phyloP scores from a whole-genome alignment of 2,329 filamentous ascomycete genomes.

The Colletotrichum magnum region DNA sequence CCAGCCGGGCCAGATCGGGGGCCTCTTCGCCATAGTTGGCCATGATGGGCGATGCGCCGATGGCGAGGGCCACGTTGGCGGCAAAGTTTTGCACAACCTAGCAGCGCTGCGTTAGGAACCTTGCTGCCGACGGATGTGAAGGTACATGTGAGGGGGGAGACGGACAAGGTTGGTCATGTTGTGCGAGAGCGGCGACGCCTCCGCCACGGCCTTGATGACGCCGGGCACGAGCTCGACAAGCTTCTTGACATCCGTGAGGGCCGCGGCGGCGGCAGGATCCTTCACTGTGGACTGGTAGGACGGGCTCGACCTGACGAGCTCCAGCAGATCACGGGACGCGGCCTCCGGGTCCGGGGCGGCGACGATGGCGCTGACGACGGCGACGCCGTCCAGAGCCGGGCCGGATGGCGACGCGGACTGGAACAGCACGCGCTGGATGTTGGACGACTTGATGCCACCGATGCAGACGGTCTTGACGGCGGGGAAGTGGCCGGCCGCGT shows the following conservation, averaged over 20 bases:
- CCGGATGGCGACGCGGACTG: slow-evolving; percentile 72
- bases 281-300: slow-evolving; percentile 44
- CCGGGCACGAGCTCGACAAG: slow-evolving; percentile 50
- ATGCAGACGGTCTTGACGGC: slow-evolving; percentile 82
- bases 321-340: slow-evolving; percentile 71
- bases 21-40: slow-evolving; percentile 89
- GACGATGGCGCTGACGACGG: slow-evolving; percentile 91
- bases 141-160: too few relatives aligned
- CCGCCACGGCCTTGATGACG: slow-evolving; percentile 73
- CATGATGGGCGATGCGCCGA: slow-evolving; percentile 95
- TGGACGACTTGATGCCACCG: slow-evolving; percentile 86
- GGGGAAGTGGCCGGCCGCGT: slow-evolving; percentile 56
- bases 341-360: slow-evolving; percentile 76
- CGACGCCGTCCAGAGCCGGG: slow-evolving; percentile 79
- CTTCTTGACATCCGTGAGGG: slow-evolving; percentile 31
- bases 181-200: slow-evolving; percentile 82
- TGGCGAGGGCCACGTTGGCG: slow-evolving; percentile 87
- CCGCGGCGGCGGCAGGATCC: slow-evolving; percentile 3
- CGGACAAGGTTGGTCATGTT: slow-evolving; percentile 93
- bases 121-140: background rate
- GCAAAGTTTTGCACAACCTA: slow-evolving; percentile 92
- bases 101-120: background rate
- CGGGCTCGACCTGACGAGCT: slow-evolving; percentile 64
- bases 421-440: slow-evolving; percentile 80
- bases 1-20: slow-evolving; percentile 80